Percentiles rank a stretch among this genome's conserved stretches.
phyloP scores from a whole-genome alignment of 78 protist species.

The Dictyostelium discoideum region DNA sequence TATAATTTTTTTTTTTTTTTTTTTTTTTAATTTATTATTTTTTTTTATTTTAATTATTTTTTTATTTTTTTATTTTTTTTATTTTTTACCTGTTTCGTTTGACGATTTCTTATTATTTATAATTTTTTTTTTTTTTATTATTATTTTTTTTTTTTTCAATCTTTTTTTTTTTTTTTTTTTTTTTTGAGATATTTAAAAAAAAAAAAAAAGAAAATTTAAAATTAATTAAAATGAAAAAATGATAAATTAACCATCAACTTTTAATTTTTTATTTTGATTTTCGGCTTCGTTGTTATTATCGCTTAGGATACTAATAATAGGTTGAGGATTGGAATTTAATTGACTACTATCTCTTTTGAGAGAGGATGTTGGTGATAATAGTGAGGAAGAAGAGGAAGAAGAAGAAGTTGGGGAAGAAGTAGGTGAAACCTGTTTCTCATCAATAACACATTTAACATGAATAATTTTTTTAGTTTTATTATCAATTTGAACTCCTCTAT shows the following conservation, averaged over 20 bases:
- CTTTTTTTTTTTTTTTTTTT: too few relatives aligned
- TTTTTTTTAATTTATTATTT: too few relatives aligned
- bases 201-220: too few relatives aligned
- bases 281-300: background rate
- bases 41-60: too few relatives aligned
- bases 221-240: background rate
- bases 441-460: slow-evolving; percentile 49
- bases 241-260: background rate
- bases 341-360: background rate
- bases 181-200: too few relatives aligned
- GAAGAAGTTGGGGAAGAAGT: background rate
- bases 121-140: too few relatives aligned
- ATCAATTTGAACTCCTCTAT: slow-evolving; percentile 32
- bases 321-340: background rate
- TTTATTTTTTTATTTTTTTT: too few relatives aligned
- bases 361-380: background rate
- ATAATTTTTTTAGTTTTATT: slow-evolving; percentile 32
- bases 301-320: background rate
- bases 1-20: background rate
- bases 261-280: background rate
- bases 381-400: background rate
- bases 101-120: too few relatives aligned
- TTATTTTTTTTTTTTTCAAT: too few relatives aligned
- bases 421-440: background rate
- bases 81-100: too few relatives aligned